Evolutionary conservation across 305 asterid species (phyloP).

Genomic region (Fraxinus sp.): DNA sequence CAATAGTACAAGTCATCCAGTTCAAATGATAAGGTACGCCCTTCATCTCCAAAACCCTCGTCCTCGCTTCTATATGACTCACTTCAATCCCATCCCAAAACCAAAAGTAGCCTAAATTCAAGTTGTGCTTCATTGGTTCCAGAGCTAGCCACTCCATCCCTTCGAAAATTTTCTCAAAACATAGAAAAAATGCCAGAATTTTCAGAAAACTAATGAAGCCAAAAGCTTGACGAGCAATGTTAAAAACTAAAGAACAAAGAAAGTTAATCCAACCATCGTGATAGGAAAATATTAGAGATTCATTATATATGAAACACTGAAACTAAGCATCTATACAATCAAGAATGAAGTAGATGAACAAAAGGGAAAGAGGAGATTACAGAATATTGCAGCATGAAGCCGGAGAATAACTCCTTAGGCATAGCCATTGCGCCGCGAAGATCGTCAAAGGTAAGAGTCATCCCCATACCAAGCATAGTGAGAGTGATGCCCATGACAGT

Average conservation of each 20-base stretch:
- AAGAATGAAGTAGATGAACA: neutral
- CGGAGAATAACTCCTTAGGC: constrained; percentile 77
- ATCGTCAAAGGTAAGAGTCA: constrained; percentile 87
- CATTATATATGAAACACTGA: neutral
- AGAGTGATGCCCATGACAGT: constrained; percentile 80
- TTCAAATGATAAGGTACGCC: neutral
- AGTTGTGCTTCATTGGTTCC: neutral
- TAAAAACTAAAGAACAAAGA: neutral
- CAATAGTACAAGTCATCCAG: neutral
- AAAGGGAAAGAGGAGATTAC: constrained; percentile 28
- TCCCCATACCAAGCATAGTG: constrained; percentile 98
- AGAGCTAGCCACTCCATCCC: neutral
- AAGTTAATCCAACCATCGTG: neutral
- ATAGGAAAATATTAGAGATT: neutral
- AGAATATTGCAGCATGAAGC: constrained; percentile 79
- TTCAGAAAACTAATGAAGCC: neutral
- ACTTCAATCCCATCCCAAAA: neutral
- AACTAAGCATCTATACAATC: neutral
- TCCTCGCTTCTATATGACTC: neutral
- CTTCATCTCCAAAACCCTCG: neutral
- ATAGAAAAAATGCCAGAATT: neutral
- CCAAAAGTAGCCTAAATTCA: neutral
- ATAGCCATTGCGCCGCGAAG: constrained; percentile 81
- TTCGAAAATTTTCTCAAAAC: neutral
- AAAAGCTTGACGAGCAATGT: neutral